Evolutionary conservation across 495 filamentous ascomycete genomes (phyloP).

Genomic region (Patellaria atrata): DNA sequence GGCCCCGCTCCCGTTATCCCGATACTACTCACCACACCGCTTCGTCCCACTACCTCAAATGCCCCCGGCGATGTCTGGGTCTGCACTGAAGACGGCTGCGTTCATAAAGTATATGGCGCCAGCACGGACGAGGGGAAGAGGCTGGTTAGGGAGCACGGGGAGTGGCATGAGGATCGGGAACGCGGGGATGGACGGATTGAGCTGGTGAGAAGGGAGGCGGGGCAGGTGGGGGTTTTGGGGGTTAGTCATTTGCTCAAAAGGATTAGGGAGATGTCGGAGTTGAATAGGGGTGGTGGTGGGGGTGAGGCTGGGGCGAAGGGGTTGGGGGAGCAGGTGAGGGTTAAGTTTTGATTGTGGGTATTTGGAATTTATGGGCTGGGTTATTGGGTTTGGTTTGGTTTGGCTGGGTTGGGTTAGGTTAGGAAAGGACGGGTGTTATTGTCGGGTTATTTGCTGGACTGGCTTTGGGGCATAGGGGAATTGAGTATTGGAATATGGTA

Average conservation of each 20-base stretch:
- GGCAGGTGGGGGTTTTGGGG: slow-evolving; percentile 28
- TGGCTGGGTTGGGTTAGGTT: too few species aligned
- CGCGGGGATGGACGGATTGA: slow-evolving; percentile 42
- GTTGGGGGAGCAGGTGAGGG: too few species aligned
- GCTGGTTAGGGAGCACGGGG: slow-evolving; percentile 49
- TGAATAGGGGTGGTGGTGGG: slow-evolving; percentile 2
- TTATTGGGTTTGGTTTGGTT: too few species aligned
- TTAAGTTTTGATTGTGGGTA: too few species aligned
- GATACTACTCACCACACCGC: slow-evolving; percentile 29
- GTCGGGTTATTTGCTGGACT: too few species aligned
- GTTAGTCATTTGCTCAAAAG: slow-evolving; percentile 22
- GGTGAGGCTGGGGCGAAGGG: too few species aligned
- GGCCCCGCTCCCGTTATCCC: slow-evolving; percentile 12
- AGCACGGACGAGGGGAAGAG: slow-evolving; percentile 41
- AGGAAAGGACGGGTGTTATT: too few species aligned
- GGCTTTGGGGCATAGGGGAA: too few species aligned
- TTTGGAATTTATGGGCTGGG: too few species aligned
- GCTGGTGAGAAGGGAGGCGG: slow-evolving; percentile 38
- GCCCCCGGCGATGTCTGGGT: slow-evolving; percentile 52
- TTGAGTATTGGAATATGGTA: too few species aligned
- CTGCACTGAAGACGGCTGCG: slow-evolving; percentile 55
- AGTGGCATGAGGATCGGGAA: slow-evolving; percentile 49
- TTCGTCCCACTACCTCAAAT: slow-evolving; percentile 33
- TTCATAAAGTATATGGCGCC: slow-evolving; percentile 44
- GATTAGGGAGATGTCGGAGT: slow-evolving; percentile 21